Evolutionary conservation across 805 yeast genomes (phyloP).

Genomic region (Candida yuanshanica): DNA sequence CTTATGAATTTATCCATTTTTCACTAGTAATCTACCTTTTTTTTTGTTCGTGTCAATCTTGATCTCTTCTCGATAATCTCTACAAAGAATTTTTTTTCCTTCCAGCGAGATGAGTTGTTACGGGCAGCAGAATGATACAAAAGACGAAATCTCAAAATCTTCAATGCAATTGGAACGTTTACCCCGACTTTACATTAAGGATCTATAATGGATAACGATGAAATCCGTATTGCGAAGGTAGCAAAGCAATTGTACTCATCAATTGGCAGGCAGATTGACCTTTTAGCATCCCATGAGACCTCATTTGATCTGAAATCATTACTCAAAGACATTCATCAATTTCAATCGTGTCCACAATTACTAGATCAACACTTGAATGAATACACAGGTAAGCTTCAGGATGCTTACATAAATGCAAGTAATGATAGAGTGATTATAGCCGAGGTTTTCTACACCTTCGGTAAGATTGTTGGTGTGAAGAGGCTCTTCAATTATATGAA

Average conservation of each 20-base stretch:
- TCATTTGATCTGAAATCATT: conserved; percentile 5
- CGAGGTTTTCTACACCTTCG: conserved; percentile 48
- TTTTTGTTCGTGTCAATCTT: no score
- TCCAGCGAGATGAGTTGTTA: neutral
- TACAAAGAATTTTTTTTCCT: neutral
- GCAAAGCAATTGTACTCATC: conserved; percentile 13
- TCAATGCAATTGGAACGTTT: neutral
- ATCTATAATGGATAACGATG: conserved; percentile 31
- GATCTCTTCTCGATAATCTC: neutral
- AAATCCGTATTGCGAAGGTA: conserved; percentile 25
- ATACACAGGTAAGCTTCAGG: conserved; percentile 28
- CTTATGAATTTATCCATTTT: conserved; percentile 19
- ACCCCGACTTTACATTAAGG: no score
- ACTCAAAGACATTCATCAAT: conserved; percentile 35
- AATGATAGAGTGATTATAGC: neutral
- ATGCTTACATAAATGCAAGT: conserved; percentile 19
- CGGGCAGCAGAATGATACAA: neutral
- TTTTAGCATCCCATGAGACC: neutral
- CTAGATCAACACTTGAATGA: conserved; percentile 36
- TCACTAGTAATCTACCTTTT: neutral
- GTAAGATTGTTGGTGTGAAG: conserved; percentile 65
- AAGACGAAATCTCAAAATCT: neutral
- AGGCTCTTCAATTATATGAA: conserved; percentile 52
- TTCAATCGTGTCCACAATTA: conserved; percentile 49
- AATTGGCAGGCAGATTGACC: conserved; percentile 7